Base-by-base conservation (phyloP, 208 protist genomes). In the Vickermania ingenoplastis region DNA sequence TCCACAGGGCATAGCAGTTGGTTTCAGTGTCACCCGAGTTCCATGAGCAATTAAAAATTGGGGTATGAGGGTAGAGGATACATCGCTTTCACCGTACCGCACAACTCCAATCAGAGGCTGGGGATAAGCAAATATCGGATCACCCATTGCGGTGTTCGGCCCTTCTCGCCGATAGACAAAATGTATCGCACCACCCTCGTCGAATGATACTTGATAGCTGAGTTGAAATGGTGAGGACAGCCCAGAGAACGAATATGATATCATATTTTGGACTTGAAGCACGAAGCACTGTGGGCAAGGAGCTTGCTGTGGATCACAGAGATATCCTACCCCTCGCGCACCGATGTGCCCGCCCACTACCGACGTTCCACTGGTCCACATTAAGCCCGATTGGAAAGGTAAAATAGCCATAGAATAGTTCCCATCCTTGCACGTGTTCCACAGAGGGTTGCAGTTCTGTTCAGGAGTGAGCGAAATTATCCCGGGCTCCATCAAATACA, bases 341-440 rank as follows among this genome's bases (percentile, higher is more conserved):
- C 11, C 36, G 7, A 45, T 45, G 7, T 45, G 7, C 17, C 36
- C 36, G 11, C 36, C 36, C 11, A 45, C 11, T 7, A 45, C 17
- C 11, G 17, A 7, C 7, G 36, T 45, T 7, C 36, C 17, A 45
- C 17, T 17, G 5, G 48, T 49, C 49, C 57, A 69, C 22, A 3
- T 54, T 11, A 69, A 36, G 7, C 55, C 30, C 11, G 64, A 59
- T 48, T 45, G 31, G 36, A 66, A 50, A 17, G 61, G 50, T 28
- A 67, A 51, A 22, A 61, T 54, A 22, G 61, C 13, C 22, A 68
- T 62, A 41, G 28, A 53, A 36, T 67, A 67, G 55, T 62, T 63
- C n/a, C 61, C 67, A 22, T 63, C 41, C 21, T 41, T 27, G 67
- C 61, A 67, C 59, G 56, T 28, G 31, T 62, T 67, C 28, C 61